Base-by-base conservation (phyloP, 2,329 filamentous ascomycete genomes). In the Ceratocystis colombiana region DNA sequence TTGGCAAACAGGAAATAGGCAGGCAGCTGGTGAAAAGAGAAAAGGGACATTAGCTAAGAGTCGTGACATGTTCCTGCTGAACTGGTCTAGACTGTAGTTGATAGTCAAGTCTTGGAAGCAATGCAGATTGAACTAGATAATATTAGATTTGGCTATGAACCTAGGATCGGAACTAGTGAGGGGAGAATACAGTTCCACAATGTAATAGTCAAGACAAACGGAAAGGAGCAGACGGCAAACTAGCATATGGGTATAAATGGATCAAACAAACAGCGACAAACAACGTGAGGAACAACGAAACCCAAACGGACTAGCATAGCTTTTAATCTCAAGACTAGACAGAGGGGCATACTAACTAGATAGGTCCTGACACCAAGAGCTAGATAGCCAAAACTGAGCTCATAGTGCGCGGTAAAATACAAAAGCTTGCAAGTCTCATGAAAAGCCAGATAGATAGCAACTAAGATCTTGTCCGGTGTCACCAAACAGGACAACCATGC, bases 271-370 rank as follows among this genome's bases (percentile, higher is more conserved):
- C 30, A 7, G 12, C 2, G 10, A 15, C 48, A 53, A 53, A 53
- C 48, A 50, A 50, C 20, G 8, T 2, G 12, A 7, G 22, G n/a
- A 50, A 8, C n/a, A 53, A 28, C 22, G 20, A 53, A 8, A 15
- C 10, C 37, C 10, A 25, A 53, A 53, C 37, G 28, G 37, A 46
- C 3, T 5, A 20, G 44, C 20, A 22, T 8, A 45, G 17, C 37
- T 5, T 62, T 62, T 25, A 45, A 62, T 62, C 61, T 25, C 15
- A 62, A 62, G 48, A 25, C 48, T 28, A 53, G 20, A 15, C 48
- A 53, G 22, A 48, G 1, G 20, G 1, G 20, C 2, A 53, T 53
- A 15, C 20, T 25, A 53, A 17, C 22, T 53, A 53, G 20, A 53
- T 12, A 28, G 48, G 48, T 28, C 7, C 25, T 12, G 25, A 53